phyloP scores from a whole-genome alignment of 2,329 filamentous ascomycete species.

The Colletotrichum orchidophilum region DNA sequence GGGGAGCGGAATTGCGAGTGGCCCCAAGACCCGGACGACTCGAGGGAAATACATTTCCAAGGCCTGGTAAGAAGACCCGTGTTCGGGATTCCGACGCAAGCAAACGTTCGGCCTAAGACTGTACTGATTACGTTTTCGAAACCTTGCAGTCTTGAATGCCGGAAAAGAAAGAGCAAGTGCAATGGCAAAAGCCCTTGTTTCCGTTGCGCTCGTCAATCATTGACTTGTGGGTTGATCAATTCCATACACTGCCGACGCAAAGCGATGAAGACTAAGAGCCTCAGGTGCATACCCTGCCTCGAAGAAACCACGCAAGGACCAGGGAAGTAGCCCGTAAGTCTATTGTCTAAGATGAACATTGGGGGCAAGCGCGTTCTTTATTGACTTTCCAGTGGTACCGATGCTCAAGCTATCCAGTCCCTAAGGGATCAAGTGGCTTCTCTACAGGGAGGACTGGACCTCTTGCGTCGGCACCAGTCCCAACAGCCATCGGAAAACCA shows the following conservation, averaged over 20 bases:
- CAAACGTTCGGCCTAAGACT: background rate
- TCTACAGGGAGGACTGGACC: background rate
- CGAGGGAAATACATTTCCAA: conserved; percentile 31
- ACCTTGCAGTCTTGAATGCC: conserved; percentile 13
- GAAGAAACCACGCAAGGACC: conserved; percentile 5
- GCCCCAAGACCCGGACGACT: conserved; percentile 11
- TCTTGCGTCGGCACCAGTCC: background rate
- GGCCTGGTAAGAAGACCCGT: conserved; percentile 9
- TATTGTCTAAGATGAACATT: background rate
- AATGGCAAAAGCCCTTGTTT: conserved; percentile 28
- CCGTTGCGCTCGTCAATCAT: conserved; percentile 25
- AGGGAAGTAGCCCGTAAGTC: background rate
- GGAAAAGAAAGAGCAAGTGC: conserved; percentile 31
- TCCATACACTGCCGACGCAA: background rate
- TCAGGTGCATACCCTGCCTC: conserved; percentile 18
- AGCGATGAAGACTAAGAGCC: background rate
- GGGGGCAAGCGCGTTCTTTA: background rate
- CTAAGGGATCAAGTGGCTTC: conserved; percentile 24
- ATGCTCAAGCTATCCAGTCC: conserved; percentile 2
- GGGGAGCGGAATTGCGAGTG: background rate
- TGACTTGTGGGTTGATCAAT: conserved; percentile 5
- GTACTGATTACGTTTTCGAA: background rate
- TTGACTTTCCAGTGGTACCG: background rate
- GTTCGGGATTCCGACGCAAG: background rate
- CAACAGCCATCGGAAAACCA: background rate